Percentiles rank a stretch among this genome's conserved stretches.
Conservation (phyloP, 108 stramenopile species). For the Cyclotella baltica region DNA sequence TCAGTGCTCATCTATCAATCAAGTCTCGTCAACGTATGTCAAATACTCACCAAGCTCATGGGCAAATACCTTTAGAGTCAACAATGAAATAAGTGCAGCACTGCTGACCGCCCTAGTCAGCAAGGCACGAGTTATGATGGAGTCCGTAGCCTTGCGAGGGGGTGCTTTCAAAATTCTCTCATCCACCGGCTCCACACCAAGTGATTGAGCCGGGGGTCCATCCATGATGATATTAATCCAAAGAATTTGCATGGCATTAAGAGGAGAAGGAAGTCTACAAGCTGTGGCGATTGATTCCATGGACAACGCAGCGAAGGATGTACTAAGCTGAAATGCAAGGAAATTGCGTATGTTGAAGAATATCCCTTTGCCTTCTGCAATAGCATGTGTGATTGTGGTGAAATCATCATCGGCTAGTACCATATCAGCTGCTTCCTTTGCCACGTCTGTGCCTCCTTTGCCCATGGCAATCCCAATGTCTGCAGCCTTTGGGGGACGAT, state of each 20-base stretch:
- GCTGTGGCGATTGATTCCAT: slow-evolving; percentile 92
- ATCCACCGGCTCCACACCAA: slow-evolving; percentile 95
- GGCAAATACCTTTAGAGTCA: slow-evolving; percentile 91
- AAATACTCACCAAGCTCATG: slow-evolving; percentile 66
- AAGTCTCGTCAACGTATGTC: not conserved
- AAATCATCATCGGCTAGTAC: slow-evolving; percentile 95
- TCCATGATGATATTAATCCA: slow-evolving; percentile 99
- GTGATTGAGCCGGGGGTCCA: slow-evolving; percentile 92
- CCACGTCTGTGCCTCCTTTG: slow-evolving; percentile 94
- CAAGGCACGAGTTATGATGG: slow-evolving; percentile 89
- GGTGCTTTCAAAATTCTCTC: slow-evolving; percentile 82
- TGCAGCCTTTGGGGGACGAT: too few relatives aligned
- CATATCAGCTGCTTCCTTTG: slow-evolving; percentile 97
- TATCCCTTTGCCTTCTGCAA: slow-evolving; percentile 97
- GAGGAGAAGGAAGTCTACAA: slow-evolving; percentile 86
- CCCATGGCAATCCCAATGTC: slow-evolving; percentile 99
- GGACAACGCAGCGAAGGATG: slow-evolving; percentile 94
- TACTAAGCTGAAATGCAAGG: slow-evolving; percentile 94
- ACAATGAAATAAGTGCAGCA: slow-evolving; percentile 84
- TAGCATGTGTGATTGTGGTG: slow-evolving; percentile 87
- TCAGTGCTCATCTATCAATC: not conserved
- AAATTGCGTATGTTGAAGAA: slow-evolving; percentile 99
- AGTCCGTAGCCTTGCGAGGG: slow-evolving; percentile 89
- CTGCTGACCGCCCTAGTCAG: slow-evolving; percentile 86
- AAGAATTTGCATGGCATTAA: slow-evolving; percentile 93